These are phyloP conservation scores for Cercospora brassicicola DNA, from an alignment of 2,329 filamentous ascomycete genomes.

Conservation along the genomic window DNA sequence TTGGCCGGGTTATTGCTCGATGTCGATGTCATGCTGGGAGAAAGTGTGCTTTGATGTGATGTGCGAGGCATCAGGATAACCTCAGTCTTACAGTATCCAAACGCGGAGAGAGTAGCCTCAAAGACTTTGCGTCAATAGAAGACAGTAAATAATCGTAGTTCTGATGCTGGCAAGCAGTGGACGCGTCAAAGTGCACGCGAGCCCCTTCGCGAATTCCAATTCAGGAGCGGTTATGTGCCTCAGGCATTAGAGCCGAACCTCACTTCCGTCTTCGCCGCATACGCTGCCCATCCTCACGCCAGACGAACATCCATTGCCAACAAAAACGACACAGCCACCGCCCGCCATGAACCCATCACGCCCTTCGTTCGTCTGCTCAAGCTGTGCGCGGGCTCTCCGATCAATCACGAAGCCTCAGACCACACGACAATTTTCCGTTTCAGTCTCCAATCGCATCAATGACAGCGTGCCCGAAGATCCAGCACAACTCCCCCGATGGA, in stretches of 20 bases:
- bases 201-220: not conserved
- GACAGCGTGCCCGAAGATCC: slow-evolving; percentile 25
- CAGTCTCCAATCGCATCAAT: slow-evolving; percentile 24
- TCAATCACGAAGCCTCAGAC: slow-evolving; percentile 5
- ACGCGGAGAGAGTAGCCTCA: not conserved
- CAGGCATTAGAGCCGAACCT: not conserved
- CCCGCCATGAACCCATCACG: slow-evolving; percentile 26
- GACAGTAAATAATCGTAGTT: not conserved
- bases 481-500: slow-evolving; percentile 49
- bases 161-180: not conserved
- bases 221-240: not conserved
- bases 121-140: not conserved
- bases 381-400: slow-evolving; percentile 34
- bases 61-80: no score
- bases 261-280: slow-evolving; percentile 4
- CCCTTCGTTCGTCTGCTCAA: slow-evolving; percentile 36
- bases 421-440: slow-evolving; percentile 18
- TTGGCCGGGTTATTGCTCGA: slow-evolving; percentile 6
- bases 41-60: not conserved
- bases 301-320: not conserved
- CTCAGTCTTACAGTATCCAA: not conserved
- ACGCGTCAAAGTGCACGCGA: slow-evolving; percentile 1
- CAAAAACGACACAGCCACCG: not conserved
- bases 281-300: not conserved
- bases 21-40: slow-evolving; percentile 9